Conservation (phyloP, 345 rosid species). For the Camelina hispida region DNA sequence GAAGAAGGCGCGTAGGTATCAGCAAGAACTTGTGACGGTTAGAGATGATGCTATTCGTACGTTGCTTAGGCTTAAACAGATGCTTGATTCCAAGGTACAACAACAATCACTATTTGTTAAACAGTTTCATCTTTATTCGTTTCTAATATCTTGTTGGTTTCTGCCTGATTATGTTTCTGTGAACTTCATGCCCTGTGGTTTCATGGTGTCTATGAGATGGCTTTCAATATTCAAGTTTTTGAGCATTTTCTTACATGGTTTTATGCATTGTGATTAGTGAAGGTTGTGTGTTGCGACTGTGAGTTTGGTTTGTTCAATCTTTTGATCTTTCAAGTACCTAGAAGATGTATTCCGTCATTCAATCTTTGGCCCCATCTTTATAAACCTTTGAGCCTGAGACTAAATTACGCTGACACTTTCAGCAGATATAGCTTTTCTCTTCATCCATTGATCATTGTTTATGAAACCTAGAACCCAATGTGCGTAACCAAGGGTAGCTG, state of each 20-base stretch:
- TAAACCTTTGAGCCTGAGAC: neutral
- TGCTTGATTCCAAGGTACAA: constrained; percentile 80
- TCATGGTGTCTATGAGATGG: neutral
- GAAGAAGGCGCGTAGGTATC: constrained; percentile 68
- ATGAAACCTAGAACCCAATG: neutral
- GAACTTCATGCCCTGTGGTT: neutral
- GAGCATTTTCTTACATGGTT: constrained; percentile 2
- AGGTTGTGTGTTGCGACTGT: constrained; percentile 7
- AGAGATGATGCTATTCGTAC: constrained; percentile 75
- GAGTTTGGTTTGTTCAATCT: constrained; percentile 6
- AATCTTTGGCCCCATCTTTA: neutral
- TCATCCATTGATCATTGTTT: constrained; percentile 1
- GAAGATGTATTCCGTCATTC: neutral
- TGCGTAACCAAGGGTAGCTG: neutral
- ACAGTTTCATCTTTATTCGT: neutral
- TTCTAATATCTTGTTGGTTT: neutral
- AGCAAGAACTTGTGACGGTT: constrained; percentile 67
- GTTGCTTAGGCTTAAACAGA: constrained; percentile 79
- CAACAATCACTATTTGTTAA: neutral
- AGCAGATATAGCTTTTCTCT: constrained; percentile 1
- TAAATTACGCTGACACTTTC: neutral
- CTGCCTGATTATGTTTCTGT: neutral
- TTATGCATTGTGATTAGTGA: constrained; percentile 4
- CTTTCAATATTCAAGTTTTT: neutral
- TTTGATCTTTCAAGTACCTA: constrained; percentile 8